Conservation (phyloP, 78 protist genomes). For the Guillardia theta region DNA sequence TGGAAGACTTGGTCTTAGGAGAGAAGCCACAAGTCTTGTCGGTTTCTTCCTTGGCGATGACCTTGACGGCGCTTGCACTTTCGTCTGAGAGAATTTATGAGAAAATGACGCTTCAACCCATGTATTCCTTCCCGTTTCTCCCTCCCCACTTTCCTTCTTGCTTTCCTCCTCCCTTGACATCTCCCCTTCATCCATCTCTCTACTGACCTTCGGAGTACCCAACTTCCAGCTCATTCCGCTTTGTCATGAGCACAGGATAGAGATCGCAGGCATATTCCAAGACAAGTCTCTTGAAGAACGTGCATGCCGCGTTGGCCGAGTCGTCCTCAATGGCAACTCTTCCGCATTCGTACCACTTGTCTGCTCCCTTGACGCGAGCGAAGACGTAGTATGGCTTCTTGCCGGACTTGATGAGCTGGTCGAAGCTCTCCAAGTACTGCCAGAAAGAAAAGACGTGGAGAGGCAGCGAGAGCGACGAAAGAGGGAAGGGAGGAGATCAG, state of each 20-base stretch:
- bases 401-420: background rate
- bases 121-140: too few relatives aligned
- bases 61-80: too few relatives aligned
- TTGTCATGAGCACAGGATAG: background rate
- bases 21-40: too few relatives aligned
- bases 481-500: background rate
- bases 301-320: background rate
- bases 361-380: slow-evolving; percentile 2
- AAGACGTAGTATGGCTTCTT: background rate
- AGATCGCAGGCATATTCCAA: background rate
- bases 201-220: background rate
- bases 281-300: background rate
- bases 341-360: background rate
- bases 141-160: too few relatives aligned
- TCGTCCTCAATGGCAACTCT: background rate
- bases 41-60: too few relatives aligned
- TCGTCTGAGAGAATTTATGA: too few relatives aligned
- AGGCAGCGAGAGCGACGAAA: too few relatives aligned
- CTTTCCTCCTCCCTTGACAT: too few relatives aligned
- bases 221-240: background rate
- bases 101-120: too few relatives aligned
- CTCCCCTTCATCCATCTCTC: too few relatives aligned
- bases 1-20: too few relatives aligned
- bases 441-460: too few relatives aligned
- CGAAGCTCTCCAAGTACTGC: background rate